Base-by-base conservation (phyloP, 2,329 filamentous ascomycete species). In the Nothophoma quercina region DNA sequence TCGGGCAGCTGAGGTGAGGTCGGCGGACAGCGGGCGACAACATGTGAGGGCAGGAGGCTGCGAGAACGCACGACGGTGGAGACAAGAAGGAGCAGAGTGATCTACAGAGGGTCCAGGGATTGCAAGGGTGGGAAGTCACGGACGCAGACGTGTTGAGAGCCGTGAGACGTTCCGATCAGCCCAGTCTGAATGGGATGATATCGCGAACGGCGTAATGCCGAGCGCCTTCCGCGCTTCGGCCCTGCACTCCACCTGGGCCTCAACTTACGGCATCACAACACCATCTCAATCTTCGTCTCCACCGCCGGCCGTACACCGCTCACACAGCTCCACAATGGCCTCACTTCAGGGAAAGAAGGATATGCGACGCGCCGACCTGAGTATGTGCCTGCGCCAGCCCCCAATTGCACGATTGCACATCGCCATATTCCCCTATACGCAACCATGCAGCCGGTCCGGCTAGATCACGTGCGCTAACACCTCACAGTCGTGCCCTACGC, bases 401-500 rank as follows among this genome's bases (percentile, higher is more conserved):
- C 41, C 30, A 47, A 46, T 42, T 12, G 45, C 51, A 10, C 29
- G 25, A 12, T 25, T 19, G 45, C 45, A 35, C 8, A 38, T 33
- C 36, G 26, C 40, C 41, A n/a, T 18, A 15, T 30, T 32, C 52
- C 41, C 46, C 43, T 48, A 46, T 50, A 38, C 42, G 51, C 51
- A 39, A 44, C 28, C 41, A 41, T 54, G 53, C 45, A 43, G 34
- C 56, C 38, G 41, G 7, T 16, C 18, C 29, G 46, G 30, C 16
- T 40, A 39, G 21, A 54, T 72, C 70, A 72, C 68, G 68, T 73
- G 68, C 42, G 19, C 61, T 65, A 52, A 62, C 56, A 48, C 29
- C 46, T 35, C 25, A 9, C 60, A 97, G 93, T 93, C 72, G 90
- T 97, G 65, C 93, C 93, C 55, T 97, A 95, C 76, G 86, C 91